These are phyloP conservation scores for Sugiyamaella sp. DNA, from an alignment of 1,139 yeast genomes.

Conservation along the genomic window DNA sequence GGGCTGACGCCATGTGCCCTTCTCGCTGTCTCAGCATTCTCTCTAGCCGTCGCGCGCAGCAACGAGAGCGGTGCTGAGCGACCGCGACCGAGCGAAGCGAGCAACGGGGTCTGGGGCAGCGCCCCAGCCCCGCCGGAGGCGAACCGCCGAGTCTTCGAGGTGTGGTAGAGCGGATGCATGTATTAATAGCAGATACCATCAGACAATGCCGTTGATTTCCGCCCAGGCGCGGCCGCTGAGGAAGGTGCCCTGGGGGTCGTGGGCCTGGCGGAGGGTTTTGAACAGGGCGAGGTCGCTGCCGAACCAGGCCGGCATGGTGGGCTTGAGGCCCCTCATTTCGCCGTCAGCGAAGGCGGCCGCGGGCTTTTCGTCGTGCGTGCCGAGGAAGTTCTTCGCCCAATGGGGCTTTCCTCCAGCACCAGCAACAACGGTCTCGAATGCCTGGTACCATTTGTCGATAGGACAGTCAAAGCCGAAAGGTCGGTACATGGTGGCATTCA, in stretches of 20 bases:
- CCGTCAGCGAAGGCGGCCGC: constrained; percentile 51
- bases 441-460: constrained; percentile 77
- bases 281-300: constrained; percentile 67
- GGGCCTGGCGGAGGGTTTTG: constrained; percentile 61
- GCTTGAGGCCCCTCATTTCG: constrained; percentile 79
- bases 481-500: constrained; percentile 94
- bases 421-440: constrained; percentile 76
- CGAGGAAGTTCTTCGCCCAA: constrained; percentile 98
- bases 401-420: constrained; percentile 93
- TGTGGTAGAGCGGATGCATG: not conserved
- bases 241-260: constrained; percentile 84
- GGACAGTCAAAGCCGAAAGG: constrained; percentile 80
- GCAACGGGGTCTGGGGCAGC: constrained; percentile 3
- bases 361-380: constrained; percentile 43
- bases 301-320: constrained; percentile 74
- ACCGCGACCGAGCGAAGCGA: not conserved
- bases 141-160: not conserved
- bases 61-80: not conserved
- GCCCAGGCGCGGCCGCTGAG: constrained; percentile 80
- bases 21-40: too few relatives aligned
- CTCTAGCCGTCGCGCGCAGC: too few relatives aligned
- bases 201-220: constrained; percentile 70
- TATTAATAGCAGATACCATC: constrained; percentile 4
- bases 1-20: too few relatives aligned
- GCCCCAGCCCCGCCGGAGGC: constrained; percentile 3